Evolutionary conservation across 306 rosid species (phyloP), one percentile per base, ranked within the genome.

Genomic region (Vicia villosa): DNA sequence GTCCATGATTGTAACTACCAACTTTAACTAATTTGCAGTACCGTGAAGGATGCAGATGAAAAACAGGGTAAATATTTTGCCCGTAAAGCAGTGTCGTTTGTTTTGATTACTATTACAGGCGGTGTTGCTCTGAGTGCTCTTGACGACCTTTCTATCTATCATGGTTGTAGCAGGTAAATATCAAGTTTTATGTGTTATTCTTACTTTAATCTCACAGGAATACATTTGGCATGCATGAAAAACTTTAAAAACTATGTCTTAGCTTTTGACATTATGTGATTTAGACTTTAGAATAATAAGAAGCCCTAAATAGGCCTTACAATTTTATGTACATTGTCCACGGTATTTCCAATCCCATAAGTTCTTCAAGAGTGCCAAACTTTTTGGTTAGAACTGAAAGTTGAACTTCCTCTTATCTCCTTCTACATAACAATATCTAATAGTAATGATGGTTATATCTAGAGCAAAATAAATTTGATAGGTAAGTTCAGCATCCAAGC

Each of bases 51-150:
- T 19, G 82, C 36, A 42, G 81, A 84, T 26, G 85, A 90, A 85
- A 89, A 68, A 52, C 76, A 56, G 37, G 50, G 69, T 73, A 86
- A 82, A 72, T 81, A 75, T 37, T 81, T 72, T 1, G 84, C 82
- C 50, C 96, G 91, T 5, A 95, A 87, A 65, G 99, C 96, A 15
- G 87, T 86, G 21, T 83, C 90, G 28, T 87, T 86, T 81, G 45
- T 83, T 67, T 76, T 89, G 78, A 83, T 89, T 80, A 83, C 94
- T 42, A 49, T 83, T 5, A 84, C 98, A 5, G 94, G 98, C 11
- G 98, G 96, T 1, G 90, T 94, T 55, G 92, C 92, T 60, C 79
- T 94, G 68, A 94, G 98, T 76, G 98, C 96, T 66, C 82, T 90
- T 52, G 80, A 90, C 63, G 99, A 95, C 80, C 96, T 95, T 70